These are phyloP conservation scores for Epichloe aotearoae DNA, from an alignment of 2,329 filamentous ascomycete genomes.

Conservation along the genomic window DNA sequence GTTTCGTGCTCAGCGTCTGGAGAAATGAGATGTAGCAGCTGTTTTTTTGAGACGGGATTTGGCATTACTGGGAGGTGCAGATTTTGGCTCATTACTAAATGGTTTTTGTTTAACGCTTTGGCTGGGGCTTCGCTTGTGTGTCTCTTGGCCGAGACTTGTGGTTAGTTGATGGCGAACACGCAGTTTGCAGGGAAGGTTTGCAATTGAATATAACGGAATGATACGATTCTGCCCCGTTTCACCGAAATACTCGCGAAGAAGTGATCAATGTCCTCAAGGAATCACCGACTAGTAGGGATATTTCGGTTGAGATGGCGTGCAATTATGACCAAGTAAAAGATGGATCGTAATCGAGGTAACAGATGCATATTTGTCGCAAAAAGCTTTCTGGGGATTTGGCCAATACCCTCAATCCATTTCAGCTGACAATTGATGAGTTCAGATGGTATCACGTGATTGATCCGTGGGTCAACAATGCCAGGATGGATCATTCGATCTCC, in stretches of 20 bases:
- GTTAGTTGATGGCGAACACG: background rate
- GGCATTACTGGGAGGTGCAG: background rate
- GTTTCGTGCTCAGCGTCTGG: conserved; percentile 10
- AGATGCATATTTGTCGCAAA: background rate
- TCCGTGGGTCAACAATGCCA: conserved; percentile 2
- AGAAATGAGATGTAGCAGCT: background rate
- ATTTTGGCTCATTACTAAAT: background rate
- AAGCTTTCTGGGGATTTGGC: background rate
- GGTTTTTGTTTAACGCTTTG: background rate
- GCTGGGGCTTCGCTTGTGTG: too few relatives aligned
- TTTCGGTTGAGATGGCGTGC: too few relatives aligned
- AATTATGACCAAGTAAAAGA: too few relatives aligned
- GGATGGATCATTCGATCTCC: conserved; percentile 1
- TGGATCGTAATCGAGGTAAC: too few relatives aligned
- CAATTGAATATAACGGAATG: background rate
- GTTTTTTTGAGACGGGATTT: background rate
- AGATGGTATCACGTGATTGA: conserved; percentile 4
- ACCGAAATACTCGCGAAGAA: too few relatives aligned
- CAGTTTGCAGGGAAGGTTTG: background rate
- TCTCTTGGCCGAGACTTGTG: background rate
- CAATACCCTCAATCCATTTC: background rate
- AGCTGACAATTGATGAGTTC: conserved; percentile 12
- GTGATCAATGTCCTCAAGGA: too few relatives aligned
- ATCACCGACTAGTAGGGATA: too few relatives aligned
- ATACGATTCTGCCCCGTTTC: background rate